A percentile compares a stretch with the other conserved stretches of the same genome.
Evolutionary conservation across 2,329 filamentous ascomycete species (phyloP).

Genomic region (Ascocoryne sarcoides): DNA sequence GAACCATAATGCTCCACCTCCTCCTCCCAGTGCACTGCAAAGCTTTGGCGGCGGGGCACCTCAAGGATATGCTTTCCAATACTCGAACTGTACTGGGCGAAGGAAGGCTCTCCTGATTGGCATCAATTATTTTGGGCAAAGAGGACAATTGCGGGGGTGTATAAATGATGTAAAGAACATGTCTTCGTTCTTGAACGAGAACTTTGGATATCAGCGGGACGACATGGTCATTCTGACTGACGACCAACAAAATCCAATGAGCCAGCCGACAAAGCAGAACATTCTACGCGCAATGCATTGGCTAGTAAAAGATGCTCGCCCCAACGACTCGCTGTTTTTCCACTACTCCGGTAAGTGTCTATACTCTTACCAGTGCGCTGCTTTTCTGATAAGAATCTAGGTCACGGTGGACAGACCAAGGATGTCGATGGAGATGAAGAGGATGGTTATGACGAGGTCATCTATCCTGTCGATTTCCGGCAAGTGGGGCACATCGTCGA

Average conservation of each 20-base stretch:
- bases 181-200: slow-evolving; percentile 80
- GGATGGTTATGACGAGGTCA: slow-evolving; percentile 75
- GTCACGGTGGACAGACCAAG: slow-evolving; percentile 73
- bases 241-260: slow-evolving; percentile 95
- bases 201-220: slow-evolving; percentile 85
- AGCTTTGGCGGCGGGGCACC: slow-evolving; percentile 79
- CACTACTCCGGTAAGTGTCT: slow-evolving; percentile 86
- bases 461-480: slow-evolving; percentile 75
- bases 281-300: slow-evolving; percentile 96
- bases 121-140: slow-evolving; percentile 93
- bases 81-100: slow-evolving; percentile 81
- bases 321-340: slow-evolving; percentile 94
- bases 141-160: slow-evolving; percentile 80
- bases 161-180: slow-evolving; percentile 98
- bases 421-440: slow-evolving; percentile 74
- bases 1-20: slow-evolving; percentile 41
- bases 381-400: too few species aligned
- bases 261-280: slow-evolving; percentile 91
- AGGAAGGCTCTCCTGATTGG: slow-evolving; percentile 85
- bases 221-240: slow-evolving; percentile 97
- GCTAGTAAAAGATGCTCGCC: slow-evolving; percentile 86
- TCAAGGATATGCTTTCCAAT: slow-evolving; percentile 72
- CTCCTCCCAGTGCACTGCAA: slow-evolving; percentile 54
- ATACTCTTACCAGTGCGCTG: too few species aligned
- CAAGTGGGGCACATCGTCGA: slow-evolving; percentile 75